A percentile compares a stretch with the other conserved stretches of the same genome.
These are phyloP conservation scores for Hypomontagnella submonticulosa DNA, from an alignment of 495 filamentous ascomycete genomes.

Conservation along the genomic window DNA sequence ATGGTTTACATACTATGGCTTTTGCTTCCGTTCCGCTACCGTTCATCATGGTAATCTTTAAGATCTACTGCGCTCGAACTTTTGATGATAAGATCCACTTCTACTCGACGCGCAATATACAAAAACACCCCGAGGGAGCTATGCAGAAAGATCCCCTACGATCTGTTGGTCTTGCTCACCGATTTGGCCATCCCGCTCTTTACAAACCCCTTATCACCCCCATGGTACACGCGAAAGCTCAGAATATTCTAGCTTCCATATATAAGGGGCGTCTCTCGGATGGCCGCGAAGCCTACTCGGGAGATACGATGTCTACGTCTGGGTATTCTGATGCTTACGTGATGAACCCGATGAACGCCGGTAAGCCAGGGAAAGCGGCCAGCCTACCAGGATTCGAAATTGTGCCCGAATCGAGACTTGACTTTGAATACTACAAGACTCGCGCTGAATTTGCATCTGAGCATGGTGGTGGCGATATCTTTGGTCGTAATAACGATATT, in stretches of 20 bases:
- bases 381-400: slow-evolving; percentile 78
- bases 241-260: slow-evolving; percentile 80
- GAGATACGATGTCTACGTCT: slow-evolving; percentile 68
- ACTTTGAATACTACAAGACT: slow-evolving; percentile 92
- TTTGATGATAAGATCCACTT: slow-evolving; percentile 84
- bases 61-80: slow-evolving; percentile 77
- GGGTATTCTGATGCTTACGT: slow-evolving; percentile 75
- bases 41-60: slow-evolving; percentile 85
- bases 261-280: slow-evolving; percentile 81
- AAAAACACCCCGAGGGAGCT: slow-evolving; percentile 59
- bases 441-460: slow-evolving; percentile 88
- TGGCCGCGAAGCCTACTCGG: slow-evolving; percentile 61
- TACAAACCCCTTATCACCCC: slow-evolving; percentile 90
- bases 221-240: slow-evolving; percentile 93
- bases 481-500: slow-evolving; percentile 73
- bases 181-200: slow-evolving; percentile 92
- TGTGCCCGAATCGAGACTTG: slow-evolving; percentile 87
- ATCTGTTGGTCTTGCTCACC: slow-evolving; percentile 77
- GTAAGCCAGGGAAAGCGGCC: slow-evolving; percentile 75
- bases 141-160: slow-evolving; percentile 56
- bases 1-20: slow-evolving; percentile 65
- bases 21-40: slow-evolving; percentile 79
- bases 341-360: slow-evolving; percentile 83
- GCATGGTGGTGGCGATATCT: slow-evolving; percentile 81
- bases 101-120: slow-evolving; percentile 72